These are phyloP conservation scores for Ogataea minuta DNA, from an alignment of 805 yeast genomes.

Conservation along the genomic window DNA sequence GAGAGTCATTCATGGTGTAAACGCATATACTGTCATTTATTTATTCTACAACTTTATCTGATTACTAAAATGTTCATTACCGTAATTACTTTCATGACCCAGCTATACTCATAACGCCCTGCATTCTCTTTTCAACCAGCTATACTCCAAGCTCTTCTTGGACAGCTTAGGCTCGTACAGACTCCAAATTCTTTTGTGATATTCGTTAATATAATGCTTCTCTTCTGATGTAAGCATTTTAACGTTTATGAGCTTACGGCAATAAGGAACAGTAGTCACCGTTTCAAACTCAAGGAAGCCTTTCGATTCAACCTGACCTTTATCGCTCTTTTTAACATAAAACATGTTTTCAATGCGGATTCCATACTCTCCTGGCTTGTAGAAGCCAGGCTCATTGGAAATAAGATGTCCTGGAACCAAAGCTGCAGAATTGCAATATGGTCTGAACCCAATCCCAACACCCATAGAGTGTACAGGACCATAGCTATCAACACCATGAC, in stretches of 20 bases:
- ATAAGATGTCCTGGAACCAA: constrained; percentile 54
- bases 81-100: neutral
- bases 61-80: constrained; percentile 1
- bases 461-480: constrained; percentile 66
- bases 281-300: constrained; percentile 52
- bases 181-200: constrained; percentile 48
- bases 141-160: constrained; percentile 38
- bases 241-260: constrained; percentile 48
- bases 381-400: constrained; percentile 64
- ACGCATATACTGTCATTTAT: neutral
- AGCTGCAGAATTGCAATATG: constrained; percentile 42
- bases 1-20: constrained; percentile 95
- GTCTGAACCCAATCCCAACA: constrained; percentile 57
- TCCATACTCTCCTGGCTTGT: constrained; percentile 59
- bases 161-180: constrained; percentile 39
- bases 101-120: constrained; percentile 16
- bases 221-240: constrained; percentile 45
- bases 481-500: constrained; percentile 63
- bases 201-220: constrained; percentile 47
- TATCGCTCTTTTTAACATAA: constrained; percentile 43
- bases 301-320: constrained; percentile 36
- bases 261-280: constrained; percentile 56
- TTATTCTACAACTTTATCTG: constrained; percentile 5
- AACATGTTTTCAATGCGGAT: constrained; percentile 54
- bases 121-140: constrained; percentile 54